These are phyloP conservation scores for Picochlorum sp. DNA, from an alignment of 139 green algal species.

Conservation along the genomic window DNA sequence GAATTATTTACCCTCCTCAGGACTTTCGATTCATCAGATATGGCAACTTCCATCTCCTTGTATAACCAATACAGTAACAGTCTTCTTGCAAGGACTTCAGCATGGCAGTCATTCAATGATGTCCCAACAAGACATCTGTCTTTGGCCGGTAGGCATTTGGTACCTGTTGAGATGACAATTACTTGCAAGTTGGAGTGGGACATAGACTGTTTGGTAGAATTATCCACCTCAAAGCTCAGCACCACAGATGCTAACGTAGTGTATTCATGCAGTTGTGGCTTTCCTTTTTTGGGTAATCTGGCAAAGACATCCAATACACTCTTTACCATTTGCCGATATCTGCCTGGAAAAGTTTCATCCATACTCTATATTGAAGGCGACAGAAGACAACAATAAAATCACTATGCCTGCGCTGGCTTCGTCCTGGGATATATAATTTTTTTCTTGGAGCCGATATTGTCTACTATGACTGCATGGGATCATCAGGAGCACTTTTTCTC, in stretches of 20 bases:
- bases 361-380: too few relatives aligned
- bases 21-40: not conserved
- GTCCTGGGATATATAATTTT: too few relatives aligned
- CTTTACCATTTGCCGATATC: not conserved
- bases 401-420: too few relatives aligned
- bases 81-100: conserved; percentile 56
- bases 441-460: too few relatives aligned
- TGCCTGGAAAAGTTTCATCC: too few relatives aligned
- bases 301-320: conserved; percentile 16
- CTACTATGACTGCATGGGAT: too few relatives aligned
- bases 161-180: conserved; percentile 65
- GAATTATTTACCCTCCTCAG: conserved; percentile 2
- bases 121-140: conserved; percentile 3
- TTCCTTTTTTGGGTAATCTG: conserved; percentile 54
- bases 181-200: conserved; percentile 2
- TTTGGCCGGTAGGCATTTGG: conserved; percentile 57
- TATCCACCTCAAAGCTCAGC: not conserved
- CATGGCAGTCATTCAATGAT: conserved; percentile 67
- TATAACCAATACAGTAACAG: conserved; percentile 60
- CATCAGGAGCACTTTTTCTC: too few relatives aligned
- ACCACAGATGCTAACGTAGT: conserved; percentile 60
- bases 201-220: not conserved
- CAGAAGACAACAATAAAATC: too few relatives aligned
- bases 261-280: conserved; percentile 63
- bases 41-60: conserved; percentile 22